These are phyloP conservation scores for Hylodesmum podocarpum DNA, from an alignment of 306 rosid genomes.

Conservation along the genomic window DNA sequence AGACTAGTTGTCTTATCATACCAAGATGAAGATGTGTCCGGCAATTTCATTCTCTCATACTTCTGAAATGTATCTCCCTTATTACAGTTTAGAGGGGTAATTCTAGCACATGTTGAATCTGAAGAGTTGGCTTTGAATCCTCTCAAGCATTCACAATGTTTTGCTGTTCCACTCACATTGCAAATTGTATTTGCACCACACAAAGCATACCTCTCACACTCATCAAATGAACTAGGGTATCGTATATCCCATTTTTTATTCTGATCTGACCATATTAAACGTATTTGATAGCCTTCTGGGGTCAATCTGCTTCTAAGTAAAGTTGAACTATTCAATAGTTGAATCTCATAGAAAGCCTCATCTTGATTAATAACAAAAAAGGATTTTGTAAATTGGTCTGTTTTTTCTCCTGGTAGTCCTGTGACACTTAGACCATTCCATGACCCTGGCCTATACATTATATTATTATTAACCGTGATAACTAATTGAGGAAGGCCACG, in stretches of 20 bases:
- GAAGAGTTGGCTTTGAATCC: conserved; percentile 6
- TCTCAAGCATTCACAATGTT: conserved; percentile 21
- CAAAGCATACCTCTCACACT: conserved; percentile 21
- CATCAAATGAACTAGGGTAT: not conserved
- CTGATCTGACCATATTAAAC: conserved; percentile 7
- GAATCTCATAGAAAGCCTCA: conserved; percentile 11
- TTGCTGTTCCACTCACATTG: not conserved
- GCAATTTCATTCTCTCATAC: conserved; percentile 25
- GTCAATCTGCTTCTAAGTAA: not conserved
- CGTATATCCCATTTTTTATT: not conserved
- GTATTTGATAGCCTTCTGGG: conserved; percentile 8
- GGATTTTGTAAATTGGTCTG: not conserved
- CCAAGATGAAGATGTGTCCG: conserved; percentile 44
- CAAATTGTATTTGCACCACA: conserved; percentile 25
- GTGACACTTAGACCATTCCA: conserved; percentile 30
- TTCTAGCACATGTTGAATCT: not conserved
- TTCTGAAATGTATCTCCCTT: not conserved
- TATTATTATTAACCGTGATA: not conserved
- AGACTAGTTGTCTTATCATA: not conserved
- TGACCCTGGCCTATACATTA: conserved; percentile 13
- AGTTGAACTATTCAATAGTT: not conserved
- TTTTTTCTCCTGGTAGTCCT: not conserved
- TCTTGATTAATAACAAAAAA: conserved; percentile 5
- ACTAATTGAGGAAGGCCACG: conserved; percentile 27
- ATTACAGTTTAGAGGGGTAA: not conserved